Base-by-base conservation (phyloP, 495 filamentous ascomycete genomes). In the Hypoxylon perforatum region DNA sequence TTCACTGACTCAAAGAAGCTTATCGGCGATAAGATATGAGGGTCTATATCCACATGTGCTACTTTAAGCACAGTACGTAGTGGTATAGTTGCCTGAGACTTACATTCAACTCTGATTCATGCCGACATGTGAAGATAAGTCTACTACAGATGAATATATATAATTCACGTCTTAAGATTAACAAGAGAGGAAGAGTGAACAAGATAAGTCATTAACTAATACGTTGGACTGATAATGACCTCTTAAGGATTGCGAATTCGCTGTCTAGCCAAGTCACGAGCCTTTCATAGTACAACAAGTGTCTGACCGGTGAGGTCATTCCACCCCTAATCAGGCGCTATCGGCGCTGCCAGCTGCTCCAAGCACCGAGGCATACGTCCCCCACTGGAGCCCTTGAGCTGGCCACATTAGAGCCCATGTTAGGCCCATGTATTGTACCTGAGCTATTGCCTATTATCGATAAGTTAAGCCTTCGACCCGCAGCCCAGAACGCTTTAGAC, bases 261-360 rank as follows among this genome's bases (percentile, higher is more conserved):
- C 22, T 22, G 17, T 53, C 25, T 44, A 45, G 38, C 23, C 22
- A 21, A 21, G 56, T 69, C 66, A 69, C 66, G 66, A 69, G 66
- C 66, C 60, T 60, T 52, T 61, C 45, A 42, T 35, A 38, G 44
- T n/a, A 47, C 55, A 63, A 50, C 56, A 61, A 56, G 66, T 69
- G 66, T 69, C 61, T 61, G 42, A 57, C 56, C 33, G 25, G 67
- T 70, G 67, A 70, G 67, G 67, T 70, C 67, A 70, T 70, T 41
- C n/a, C 57, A 57, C 50, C 62, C 52, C 59, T 23, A 50, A 65
- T 65, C 62, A 65, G 62, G 61, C 47, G 67, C 57, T 62, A 70
- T 66, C 67, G 61, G 62, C 51, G 57, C 36, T 62, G 67, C 62
- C 61, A 62, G 62, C 28, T 64, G 42, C 55, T 61, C 28, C 4